These are phyloP conservation scores for Croton laevigatus DNA, from an alignment of 441 rosid species.

Conservation along the genomic window DNA sequence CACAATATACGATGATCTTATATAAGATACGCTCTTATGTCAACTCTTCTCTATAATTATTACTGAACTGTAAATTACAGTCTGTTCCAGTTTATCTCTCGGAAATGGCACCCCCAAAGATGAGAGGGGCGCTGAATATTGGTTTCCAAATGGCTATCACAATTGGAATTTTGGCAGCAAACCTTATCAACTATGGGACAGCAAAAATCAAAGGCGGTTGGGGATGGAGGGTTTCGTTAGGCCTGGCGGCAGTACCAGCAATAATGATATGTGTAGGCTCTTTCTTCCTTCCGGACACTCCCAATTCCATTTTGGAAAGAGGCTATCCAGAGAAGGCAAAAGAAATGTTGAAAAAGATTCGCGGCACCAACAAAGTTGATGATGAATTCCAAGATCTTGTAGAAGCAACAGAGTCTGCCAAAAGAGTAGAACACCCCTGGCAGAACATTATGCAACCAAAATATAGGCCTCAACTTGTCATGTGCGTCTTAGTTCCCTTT, in stretches of 20 bases:
- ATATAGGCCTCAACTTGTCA: constrained; percentile 53
- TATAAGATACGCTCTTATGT: too few species aligned
- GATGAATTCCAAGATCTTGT: constrained; percentile 46
- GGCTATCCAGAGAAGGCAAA: constrained; percentile 31
- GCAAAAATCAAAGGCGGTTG: constrained; percentile 24
- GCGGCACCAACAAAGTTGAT: constrained; percentile 26
- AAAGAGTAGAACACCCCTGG: constrained; percentile 55
- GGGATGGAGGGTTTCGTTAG: constrained; percentile 45
- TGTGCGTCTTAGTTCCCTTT: constrained; percentile 42
- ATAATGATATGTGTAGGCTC: constrained; percentile 33
- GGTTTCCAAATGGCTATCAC: constrained; percentile 44
- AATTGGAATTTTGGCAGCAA: constrained; percentile 32
- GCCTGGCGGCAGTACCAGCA: constrained; percentile 40
- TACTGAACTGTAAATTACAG: constrained; percentile 12
- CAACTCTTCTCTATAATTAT: too few species aligned
- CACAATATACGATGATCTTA: too few species aligned
- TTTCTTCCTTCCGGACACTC: constrained; percentile 36
- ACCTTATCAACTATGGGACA: constrained; percentile 37
- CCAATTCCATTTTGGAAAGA: constrained; percentile 37
- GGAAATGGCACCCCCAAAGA: constrained; percentile 44
- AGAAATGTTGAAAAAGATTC: constrained; percentile 30
- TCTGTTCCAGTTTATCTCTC: constrained; percentile 43
- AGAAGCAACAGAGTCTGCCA: constrained; percentile 48
- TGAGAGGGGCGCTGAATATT: constrained; percentile 42
- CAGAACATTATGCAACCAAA: constrained; percentile 40